Evolutionary conservation across 306 rosid species (phyloP).

Genomic region (Senna tora): DNA sequence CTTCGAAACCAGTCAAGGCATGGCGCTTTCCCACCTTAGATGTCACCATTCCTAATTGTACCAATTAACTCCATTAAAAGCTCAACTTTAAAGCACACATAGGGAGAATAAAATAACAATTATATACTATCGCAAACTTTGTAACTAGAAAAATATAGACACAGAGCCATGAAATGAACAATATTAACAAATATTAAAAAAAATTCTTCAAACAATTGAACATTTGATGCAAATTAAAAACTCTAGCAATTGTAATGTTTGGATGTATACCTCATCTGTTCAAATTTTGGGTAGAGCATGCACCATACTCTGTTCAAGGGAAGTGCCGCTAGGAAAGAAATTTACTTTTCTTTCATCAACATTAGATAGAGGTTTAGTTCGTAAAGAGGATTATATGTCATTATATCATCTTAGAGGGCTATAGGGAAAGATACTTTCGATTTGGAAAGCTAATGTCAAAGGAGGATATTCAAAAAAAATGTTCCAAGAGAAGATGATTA

Average conservation of each 20-base stretch:
- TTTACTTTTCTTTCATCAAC: background rate
- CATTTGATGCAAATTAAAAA: conserved; percentile 6
- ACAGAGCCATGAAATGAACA: background rate
- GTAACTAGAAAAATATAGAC: conserved; percentile 13
- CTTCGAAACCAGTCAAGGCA: conserved; percentile 90
- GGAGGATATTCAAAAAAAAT: background rate
- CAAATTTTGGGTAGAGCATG: background rate
- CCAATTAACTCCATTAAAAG: conserved; percentile 24
- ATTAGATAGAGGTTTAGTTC: background rate
- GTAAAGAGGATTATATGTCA: background rate
- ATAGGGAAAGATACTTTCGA: too few relatives aligned
- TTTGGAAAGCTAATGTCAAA: background rate
- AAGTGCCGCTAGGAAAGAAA: background rate
- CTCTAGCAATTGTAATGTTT: background rate
- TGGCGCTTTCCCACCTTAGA: conserved; percentile 98
- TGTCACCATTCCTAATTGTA: conserved; percentile 85
- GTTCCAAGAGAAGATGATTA: background rate
- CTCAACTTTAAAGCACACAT: conserved; percentile 3
- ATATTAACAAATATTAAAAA: background rate
- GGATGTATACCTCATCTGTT: conserved; percentile 10
- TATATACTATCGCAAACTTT: background rate
- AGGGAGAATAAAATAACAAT: conserved; percentile 10
- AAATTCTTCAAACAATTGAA: background rate
- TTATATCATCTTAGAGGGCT: background rate
- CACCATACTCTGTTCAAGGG: background rate